These are phyloP conservation scores for Acacia acuminata DNA, from an alignment of 306 rosid species.

Conservation along the genomic window DNA sequence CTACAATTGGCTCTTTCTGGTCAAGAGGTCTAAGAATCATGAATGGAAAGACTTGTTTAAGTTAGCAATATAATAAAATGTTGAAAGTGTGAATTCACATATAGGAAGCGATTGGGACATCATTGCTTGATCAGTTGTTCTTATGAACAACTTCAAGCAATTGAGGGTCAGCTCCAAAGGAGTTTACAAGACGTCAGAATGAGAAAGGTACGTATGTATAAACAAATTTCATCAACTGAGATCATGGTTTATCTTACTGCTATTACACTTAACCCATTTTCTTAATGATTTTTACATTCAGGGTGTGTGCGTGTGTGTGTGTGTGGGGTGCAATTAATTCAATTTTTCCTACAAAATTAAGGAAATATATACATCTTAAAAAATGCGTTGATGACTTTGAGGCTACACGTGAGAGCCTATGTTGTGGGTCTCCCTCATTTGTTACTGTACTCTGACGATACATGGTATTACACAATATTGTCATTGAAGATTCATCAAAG, in stretches of 20 bases:
- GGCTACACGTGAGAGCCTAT: too few species aligned
- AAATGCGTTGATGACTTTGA: too few species aligned
- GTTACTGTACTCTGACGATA: too few species aligned
- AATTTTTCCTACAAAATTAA: too few species aligned
- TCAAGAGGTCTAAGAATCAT: background rate
- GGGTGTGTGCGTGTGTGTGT: too few species aligned
- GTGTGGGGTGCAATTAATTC: too few species aligned
- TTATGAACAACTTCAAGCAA: conserved; percentile 40
- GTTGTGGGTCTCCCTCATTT: too few species aligned
- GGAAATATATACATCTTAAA: too few species aligned
- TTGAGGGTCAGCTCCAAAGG: conserved; percentile 40
- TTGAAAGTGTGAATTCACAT: background rate
- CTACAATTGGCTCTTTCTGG: background rate
- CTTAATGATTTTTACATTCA: too few species aligned
- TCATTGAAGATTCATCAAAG: background rate
- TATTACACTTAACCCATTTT: too few species aligned
- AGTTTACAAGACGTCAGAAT: conserved; percentile 43
- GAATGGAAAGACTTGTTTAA: background rate
- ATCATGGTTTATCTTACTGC: background rate
- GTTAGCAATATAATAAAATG: background rate
- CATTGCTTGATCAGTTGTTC: conserved; percentile 39
- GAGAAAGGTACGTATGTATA: conserved; percentile 47
- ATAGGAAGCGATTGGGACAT: conserved; percentile 59
- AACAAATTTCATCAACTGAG: background rate
- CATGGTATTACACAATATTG: background rate